phyloP scores from a whole-genome alignment of 352 stramenopile species.

The Pythium aphanidermatum region DNA sequence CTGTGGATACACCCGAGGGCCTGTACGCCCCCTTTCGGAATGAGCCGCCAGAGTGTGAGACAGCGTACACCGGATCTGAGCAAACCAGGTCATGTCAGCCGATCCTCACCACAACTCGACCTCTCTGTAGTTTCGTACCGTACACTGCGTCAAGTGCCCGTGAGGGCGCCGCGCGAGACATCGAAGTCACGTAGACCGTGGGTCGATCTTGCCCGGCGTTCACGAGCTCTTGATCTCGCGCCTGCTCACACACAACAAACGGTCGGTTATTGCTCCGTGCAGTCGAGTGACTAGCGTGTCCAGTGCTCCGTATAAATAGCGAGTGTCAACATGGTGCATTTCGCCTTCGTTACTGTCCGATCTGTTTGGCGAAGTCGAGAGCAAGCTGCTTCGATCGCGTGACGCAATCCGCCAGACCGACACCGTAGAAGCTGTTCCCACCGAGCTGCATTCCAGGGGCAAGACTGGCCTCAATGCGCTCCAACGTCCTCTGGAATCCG shows the following conservation, averaged over 20 bases:
- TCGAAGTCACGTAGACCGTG: conserved; percentile 12
- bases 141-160: conserved; percentile 76
- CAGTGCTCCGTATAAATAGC: too few relatives aligned
- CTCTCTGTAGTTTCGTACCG: conserved; percentile 25
- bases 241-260: too few relatives aligned
- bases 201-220: too few relatives aligned
- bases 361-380: conserved; percentile 49
- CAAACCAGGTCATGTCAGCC: neutral
- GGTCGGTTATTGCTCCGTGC: too few relatives aligned
- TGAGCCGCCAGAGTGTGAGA: conserved; percentile 54
- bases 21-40: conserved; percentile 43
- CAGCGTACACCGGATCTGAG: conserved; percentile 67
- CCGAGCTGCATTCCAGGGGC: conserved; percentile 44
- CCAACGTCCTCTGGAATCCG: conserved; percentile 56
- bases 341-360: neutral
- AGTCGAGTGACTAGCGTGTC: neutral
- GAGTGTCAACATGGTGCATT: neutral
- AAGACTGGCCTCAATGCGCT: conserved; percentile 52
- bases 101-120: neutral
- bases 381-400: conserved; percentile 77
- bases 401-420: conserved; percentile 81
- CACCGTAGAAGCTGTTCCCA: conserved; percentile 85
- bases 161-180: conserved; percentile 52
- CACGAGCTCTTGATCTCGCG: too few relatives aligned
- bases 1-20: conserved; percentile 7